A percentile compares a stretch with the other conserved stretches of the same genome.
phyloP scores from a whole-genome alignment of 129 eudicot genomes.

The Saposhnikovia divaricata region DNA sequence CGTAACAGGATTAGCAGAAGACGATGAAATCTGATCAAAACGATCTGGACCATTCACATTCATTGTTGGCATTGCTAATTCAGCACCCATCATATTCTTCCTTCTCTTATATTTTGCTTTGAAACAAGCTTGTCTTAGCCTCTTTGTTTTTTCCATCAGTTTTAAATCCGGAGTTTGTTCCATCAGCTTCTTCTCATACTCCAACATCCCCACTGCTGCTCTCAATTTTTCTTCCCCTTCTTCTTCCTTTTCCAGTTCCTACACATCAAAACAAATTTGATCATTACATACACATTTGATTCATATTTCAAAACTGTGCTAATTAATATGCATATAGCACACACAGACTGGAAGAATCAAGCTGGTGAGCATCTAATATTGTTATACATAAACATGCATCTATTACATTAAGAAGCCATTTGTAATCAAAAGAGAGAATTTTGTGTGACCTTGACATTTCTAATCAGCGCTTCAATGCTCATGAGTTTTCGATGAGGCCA shows the following conservation, averaged over 20 bases:
- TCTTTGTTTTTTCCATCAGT: conserved; percentile 64
- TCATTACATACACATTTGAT: neutral
- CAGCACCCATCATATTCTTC: conserved; percentile 25
- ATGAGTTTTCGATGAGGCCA: conserved; percentile 91
- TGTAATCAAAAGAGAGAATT: neutral
- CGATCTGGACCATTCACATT: neutral
- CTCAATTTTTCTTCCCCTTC: conserved; percentile 37
- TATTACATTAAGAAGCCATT: neutral
- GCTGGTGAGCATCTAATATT: too few species aligned
- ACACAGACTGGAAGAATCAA: neutral
- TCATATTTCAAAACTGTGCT: neutral
- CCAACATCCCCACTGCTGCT: conserved; percentile 46
- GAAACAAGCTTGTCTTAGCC: conserved; percentile 83
- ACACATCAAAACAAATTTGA: neutral
- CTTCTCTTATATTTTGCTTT: conserved; percentile 82
- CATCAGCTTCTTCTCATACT: conserved; percentile 58
- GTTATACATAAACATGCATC: too few species aligned
- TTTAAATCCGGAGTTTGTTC: conserved; percentile 69
- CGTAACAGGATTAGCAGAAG: neutral
- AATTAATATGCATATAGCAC: too few species aligned
- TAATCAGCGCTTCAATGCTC: conserved; percentile 81
- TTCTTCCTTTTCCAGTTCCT: conserved; percentile 58
- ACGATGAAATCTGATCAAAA: neutral
- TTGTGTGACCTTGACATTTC: conserved; percentile 61
- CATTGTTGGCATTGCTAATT: neutral